Evolutionary conservation across 2,329 filamentous ascomycete species (phyloP).

Genomic region (Fusarium decemcellulare): DNA sequence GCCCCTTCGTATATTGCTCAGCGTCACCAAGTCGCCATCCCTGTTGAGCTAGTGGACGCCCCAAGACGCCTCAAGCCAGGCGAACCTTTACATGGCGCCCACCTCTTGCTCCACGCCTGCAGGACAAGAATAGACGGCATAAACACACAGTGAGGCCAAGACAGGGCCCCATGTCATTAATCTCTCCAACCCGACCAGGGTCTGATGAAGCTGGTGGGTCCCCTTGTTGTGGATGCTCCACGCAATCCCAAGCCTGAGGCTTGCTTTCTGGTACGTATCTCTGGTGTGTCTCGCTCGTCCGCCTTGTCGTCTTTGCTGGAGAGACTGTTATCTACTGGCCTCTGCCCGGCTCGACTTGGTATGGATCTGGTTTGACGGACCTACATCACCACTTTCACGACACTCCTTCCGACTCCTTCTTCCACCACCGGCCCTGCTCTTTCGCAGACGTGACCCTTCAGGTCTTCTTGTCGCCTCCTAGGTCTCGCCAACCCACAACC

Average conservation of each 20-base stretch:
- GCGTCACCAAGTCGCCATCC: constrained; percentile 59
- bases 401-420: constrained; percentile 55
- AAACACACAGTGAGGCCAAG: constrained; percentile 53
- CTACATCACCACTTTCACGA: constrained; percentile 53
- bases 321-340: constrained; percentile 44
- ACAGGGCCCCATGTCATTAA: constrained; percentile 54
- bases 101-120: constrained; percentile 35
- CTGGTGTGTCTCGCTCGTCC: constrained; percentile 42
- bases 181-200: constrained; percentile 50
- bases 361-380: constrained; percentile 43
- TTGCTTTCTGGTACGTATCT: constrained; percentile 43
- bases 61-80: constrained; percentile 44
- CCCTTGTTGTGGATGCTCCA: constrained; percentile 52
- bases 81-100: constrained; percentile 50
- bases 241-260: constrained; percentile 54
- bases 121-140: constrained; percentile 62
- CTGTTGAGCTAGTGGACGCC: constrained; percentile 49
- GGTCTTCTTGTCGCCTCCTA: constrained; percentile 44
- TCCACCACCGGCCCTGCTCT: constrained; percentile 29
- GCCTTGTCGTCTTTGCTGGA: constrained; percentile 40
- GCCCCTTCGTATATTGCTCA: constrained; percentile 65
- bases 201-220: constrained; percentile 51
- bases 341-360: constrained; percentile 37
- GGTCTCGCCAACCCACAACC: constrained; percentile 19
- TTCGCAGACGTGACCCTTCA: constrained; percentile 45